phyloP scores from a whole-genome alignment of 2,329 filamentous ascomycete genomes.

The Colletotrichum cordylinicola region DNA sequence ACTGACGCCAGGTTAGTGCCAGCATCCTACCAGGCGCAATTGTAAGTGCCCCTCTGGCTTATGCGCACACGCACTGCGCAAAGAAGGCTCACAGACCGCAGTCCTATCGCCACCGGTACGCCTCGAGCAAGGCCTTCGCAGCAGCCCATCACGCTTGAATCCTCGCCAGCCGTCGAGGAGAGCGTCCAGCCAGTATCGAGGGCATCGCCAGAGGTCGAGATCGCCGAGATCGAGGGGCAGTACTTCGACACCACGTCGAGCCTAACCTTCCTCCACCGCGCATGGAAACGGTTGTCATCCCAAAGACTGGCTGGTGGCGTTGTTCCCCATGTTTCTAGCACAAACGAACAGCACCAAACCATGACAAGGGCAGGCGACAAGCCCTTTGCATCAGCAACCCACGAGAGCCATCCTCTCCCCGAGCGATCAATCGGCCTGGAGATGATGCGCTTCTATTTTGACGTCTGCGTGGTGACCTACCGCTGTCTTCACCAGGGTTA shows the following conservation, averaged over 20 bases:
- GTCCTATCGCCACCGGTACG: background rate
- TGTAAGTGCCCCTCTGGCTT: background rate
- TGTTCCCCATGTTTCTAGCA: constrained; percentile 19
- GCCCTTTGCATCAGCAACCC: constrained; percentile 27
- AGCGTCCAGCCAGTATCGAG: constrained; percentile 12
- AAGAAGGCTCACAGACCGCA: background rate
- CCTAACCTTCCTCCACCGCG: constrained; percentile 59
- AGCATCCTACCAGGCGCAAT: background rate
- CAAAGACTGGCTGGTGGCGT: constrained; percentile 27
- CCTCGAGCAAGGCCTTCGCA: background rate
- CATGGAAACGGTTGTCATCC: constrained; percentile 51
- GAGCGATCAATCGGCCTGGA: constrained; percentile 20
- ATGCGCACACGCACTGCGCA: background rate
- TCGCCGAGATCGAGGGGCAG: constrained; percentile 52
- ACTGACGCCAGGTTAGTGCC: background rate
- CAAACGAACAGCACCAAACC: constrained; percentile 27
- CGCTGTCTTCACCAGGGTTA: constrained; percentile 60
- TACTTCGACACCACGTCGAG: constrained; percentile 62
- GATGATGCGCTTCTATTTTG: constrained; percentile 55
- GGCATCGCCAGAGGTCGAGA: constrained; percentile 34
- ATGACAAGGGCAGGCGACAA: constrained; percentile 33
- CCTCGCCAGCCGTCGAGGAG: background rate
- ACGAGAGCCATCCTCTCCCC: constrained; percentile 22
- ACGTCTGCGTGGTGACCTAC: constrained; percentile 64
- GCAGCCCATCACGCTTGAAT: background rate